Base-by-base conservation (phyloP, 73 alveolate species). In the Paramecium sonneborni region DNA sequence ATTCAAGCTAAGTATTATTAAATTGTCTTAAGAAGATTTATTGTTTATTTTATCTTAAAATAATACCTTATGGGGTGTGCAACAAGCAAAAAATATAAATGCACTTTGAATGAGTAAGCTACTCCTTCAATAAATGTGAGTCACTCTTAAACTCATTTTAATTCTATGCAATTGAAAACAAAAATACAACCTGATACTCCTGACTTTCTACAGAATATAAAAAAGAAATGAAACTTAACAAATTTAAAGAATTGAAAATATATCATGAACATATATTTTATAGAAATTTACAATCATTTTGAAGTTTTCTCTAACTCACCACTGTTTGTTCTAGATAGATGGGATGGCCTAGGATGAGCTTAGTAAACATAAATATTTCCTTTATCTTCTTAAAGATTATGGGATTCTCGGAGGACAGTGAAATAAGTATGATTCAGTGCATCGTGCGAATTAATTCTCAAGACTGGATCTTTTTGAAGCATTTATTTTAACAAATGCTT, bases 341-440 rank as follows among this genome's bases (percentile, higher is more conserved):
- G 84, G 18, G 84, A 62, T 30, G 84, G 84, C 44, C 84, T 62
- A 14, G 84, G 84, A 62, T 62, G 84, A 32, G 84, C 84, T 32
- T 62, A 62, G 84, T 62, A 62, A 26, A 62, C 84, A 62, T 62
- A 62, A 62, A 62, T 62, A 62, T 62, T 62, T 28, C 84, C 84
- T 32, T 62, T 62, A 26, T 62, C 84, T 26, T 62, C 84, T 6
- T 62, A 23, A 1, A 62, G 26, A 62, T 26, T 62, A 7, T 26
- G 48, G 84, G 84, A 62, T 62, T 62, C 84, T 30, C 84, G 8
- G 39, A 21, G 84, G 39, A 30, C 84, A 32, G 84, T 72, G 26
- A 72, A 72, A 41, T 35, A 72, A 20, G 57, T 32, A 38, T 72
- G 86, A 32, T 72, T 72, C 38, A 72, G 48, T 30, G 86, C 86